Base-by-base conservation (phyloP, 805 yeast genomes). In the Starmerella vitae region DNA sequence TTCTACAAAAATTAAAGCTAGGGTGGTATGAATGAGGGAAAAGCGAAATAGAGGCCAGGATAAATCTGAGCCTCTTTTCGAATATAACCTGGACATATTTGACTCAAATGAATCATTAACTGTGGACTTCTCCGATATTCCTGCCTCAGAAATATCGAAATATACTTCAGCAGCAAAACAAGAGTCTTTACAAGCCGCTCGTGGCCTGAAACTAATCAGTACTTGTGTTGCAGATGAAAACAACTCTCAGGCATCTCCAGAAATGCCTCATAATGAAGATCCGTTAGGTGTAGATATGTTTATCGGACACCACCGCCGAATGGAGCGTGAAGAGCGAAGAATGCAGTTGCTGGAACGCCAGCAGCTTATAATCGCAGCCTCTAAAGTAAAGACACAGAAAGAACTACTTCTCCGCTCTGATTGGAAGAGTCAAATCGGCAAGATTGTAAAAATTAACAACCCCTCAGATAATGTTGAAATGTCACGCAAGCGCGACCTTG, bases 311-410 rank as follows among this genome's bases (percentile, higher is more conserved):
- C 86, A 79, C 57, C 65, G 66, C 30, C 64, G 70, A 29, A 71
- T 78, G 74, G 71, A 69, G 45, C 70, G 70, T 39, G 76, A 75
- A 37, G 93, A 81, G 55, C 68, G 67, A 42, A 65, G 71, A 33
- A 74, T 77, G 70, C 59, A 65, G 21, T 63, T 63, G 26, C 60
- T 68, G 2, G 86, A 79, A 47, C 61, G 70, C 20, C 69, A 65
- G 35, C 65, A 68, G 39, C 62, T 74, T 32, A 59, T 68, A 34
- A 55, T 62, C 7, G 88, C 78, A 49, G 71, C 73, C 22, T 83
- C 76, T 38, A 67, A 65, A 22, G 48, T 67, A 24, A 38, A 43
- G 9, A 36, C 52, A 17, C 63, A 73, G 26, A 56, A 62, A 22
- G 67, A 68, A 10, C 68, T 66, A 46, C 59, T 73, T 36, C 53